Percentiles rank a stretch among this genome's conserved stretches.
phyloP scores from a whole-genome alignment of 176 grass and related monocot species.

The Cenchrus americanus region DNA sequence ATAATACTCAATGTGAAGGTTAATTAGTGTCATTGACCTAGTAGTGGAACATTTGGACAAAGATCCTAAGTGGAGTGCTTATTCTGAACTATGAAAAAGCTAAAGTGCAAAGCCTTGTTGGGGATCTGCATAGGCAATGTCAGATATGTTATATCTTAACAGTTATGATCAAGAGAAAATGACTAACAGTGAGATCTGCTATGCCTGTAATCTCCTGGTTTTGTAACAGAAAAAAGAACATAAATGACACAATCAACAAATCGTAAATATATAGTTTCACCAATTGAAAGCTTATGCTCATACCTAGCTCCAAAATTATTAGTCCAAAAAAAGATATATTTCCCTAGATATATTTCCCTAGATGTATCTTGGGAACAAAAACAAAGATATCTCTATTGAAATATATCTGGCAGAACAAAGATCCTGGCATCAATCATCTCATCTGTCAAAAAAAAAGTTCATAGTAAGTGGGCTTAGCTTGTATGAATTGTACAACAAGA shows the following conservation, averaged over 20 bases:
- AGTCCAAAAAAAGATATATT: constrained; percentile 37
- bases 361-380: too few species aligned
- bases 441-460: too few species aligned
- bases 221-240: not conserved
- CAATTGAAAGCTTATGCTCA: constrained; percentile 19
- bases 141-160: not conserved
- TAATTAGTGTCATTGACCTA: not conserved
- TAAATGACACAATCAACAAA: not conserved
- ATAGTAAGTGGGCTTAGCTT: too few species aligned
- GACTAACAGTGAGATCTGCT: constrained; percentile 5
- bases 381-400: too few species aligned
- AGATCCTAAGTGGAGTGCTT: not conserved
- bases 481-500: too few species aligned
- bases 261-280: not conserved
- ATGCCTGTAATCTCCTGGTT: not conserved
- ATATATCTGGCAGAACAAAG: too few species aligned
- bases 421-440: too few species aligned
- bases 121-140: too few species aligned
- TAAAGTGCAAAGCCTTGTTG: not conserved
- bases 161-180: constrained; percentile 4
- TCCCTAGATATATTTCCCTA: too few species aligned
- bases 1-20: not conserved
- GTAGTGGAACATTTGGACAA: not conserved
- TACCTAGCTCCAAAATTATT: constrained; percentile 91
- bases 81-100: constrained; percentile 1